These are phyloP conservation scores for Chaetomiaceae sp. DNA, from an alignment of 2,329 filamentous ascomycete species.

Conservation along the genomic window DNA sequence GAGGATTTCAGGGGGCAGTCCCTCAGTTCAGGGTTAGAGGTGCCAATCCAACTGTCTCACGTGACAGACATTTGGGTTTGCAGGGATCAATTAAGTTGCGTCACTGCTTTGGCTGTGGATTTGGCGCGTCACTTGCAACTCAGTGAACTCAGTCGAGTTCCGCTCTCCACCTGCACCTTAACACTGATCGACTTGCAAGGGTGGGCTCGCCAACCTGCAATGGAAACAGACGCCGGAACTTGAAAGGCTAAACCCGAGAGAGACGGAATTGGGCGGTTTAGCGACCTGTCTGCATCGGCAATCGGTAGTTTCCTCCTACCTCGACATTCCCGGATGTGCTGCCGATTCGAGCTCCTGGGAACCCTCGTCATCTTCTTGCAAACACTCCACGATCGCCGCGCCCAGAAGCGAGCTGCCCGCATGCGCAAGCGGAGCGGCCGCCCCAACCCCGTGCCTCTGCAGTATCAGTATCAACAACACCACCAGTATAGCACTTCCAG, in stretches of 20 bases:
- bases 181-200: neutral
- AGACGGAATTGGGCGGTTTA: neutral
- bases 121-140: no score
- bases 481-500: neutral
- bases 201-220: neutral
- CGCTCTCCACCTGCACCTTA: no score
- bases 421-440: slow-evolving; percentile 1
- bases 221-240: neutral
- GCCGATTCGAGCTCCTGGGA: slow-evolving; percentile 50
- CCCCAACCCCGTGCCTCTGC: neutral
- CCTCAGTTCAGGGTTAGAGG: neutral
- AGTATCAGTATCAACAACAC: neutral
- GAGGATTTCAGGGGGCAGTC: neutral
- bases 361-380: slow-evolving; percentile 45
- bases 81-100: no score
- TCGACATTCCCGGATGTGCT: slow-evolving; percentile 37
- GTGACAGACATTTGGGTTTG: no score
- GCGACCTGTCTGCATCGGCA: neutral
- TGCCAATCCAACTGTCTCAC: neutral
- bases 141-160: no score
- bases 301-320: neutral
- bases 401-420: slow-evolving; percentile 21
- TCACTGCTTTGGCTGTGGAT: no score
- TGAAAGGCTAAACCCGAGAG: neutral
- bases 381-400: slow-evolving; percentile 33